Evolutionary conservation across 2,329 filamentous ascomycete genomes (phyloP).

Genomic region (Byssoonygena ceratinophila): DNA sequence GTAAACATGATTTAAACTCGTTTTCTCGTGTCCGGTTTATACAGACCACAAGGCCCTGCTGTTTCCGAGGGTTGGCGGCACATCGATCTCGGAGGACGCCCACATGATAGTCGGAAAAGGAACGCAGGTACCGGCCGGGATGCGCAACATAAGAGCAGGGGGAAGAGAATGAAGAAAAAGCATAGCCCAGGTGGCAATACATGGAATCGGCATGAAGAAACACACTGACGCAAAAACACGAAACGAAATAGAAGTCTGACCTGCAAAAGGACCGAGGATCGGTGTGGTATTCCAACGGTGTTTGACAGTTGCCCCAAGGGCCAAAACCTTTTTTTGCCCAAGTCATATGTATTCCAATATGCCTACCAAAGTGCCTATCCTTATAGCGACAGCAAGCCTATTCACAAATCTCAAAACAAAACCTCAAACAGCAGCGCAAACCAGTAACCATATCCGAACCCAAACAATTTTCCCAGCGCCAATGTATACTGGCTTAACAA

Average conservation of each 20-base stretch:
- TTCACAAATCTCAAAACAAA: background rate
- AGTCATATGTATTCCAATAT: conserved; percentile 4
- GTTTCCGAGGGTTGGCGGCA: background rate
- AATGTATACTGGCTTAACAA: background rate
- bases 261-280: background rate
- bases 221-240: background rate
- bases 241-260: background rate
- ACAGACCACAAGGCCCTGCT: background rate
- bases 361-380: conserved; percentile 8
- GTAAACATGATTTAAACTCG: background rate
- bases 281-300: background rate
- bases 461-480: background rate
- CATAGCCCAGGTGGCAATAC: background rate
- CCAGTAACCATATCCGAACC: background rate
- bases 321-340: background rate
- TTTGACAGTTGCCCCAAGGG: background rate
- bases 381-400: conserved; percentile 1
- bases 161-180: background rate
- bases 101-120: conserved; percentile 1
- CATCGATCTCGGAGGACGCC: conserved; percentile 9
- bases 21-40: background rate
- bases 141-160: conserved; percentile 4
- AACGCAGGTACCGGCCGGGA: conserved; percentile 12
- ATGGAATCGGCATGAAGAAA: background rate
- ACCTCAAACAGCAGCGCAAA: background rate